These are phyloP conservation scores for Naegleria fowleri DNA, from an alignment of 208 protist species.

Conservation along the genomic window DNA sequence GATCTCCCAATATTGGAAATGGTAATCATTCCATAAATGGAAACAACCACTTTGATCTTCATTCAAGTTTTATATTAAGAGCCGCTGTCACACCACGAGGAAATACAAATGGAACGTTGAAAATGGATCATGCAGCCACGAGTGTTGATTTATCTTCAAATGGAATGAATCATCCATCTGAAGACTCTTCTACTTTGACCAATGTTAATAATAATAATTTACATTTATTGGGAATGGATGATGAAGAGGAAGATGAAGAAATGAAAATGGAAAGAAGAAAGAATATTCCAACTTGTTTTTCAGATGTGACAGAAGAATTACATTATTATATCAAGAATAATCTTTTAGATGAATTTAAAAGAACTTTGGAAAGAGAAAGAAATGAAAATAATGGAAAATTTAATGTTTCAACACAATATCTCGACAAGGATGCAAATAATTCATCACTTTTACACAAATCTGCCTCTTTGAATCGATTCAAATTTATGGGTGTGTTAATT, in stretches of 20 bases:
- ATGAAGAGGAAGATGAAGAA: not conserved
- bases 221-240: not conserved
- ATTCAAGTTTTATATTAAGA: too few relatives aligned
- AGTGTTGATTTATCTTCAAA: too few relatives aligned
- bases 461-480: not conserved
- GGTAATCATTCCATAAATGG: too few relatives aligned
- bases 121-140: too few relatives aligned
- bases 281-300: not conserved
- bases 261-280: not conserved
- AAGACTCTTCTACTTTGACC: not conserved
- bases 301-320: not conserved
- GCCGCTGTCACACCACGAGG: too few relatives aligned
- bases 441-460: not conserved
- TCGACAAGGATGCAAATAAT: conserved; percentile 9
- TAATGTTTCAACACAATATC: not conserved
- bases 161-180: not conserved
- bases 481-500: conserved; percentile 12
- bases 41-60: too few relatives aligned
- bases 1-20: too few relatives aligned
- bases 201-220: not conserved
- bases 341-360: not conserved
- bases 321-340: not conserved
- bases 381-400: not conserved
- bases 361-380: not conserved
- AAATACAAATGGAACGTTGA: too few relatives aligned